phyloP scores from a whole-genome alignment of 2,329 filamentous ascomycete genomes.

The Neonectria punicea region DNA sequence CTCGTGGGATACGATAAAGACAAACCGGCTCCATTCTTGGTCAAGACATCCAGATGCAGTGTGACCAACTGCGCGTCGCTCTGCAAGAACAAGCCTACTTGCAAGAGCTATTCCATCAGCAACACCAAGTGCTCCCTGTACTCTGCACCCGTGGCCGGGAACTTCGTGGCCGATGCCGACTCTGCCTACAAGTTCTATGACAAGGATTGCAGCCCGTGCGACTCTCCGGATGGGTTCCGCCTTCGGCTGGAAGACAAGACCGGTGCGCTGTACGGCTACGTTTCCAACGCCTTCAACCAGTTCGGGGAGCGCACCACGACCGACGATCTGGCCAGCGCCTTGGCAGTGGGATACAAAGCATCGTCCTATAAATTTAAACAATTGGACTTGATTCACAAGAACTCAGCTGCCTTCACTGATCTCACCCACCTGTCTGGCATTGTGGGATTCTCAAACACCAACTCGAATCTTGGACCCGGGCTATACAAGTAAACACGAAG shows the following conservation, averaged over 20 bases:
- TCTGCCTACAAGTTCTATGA: neutral
- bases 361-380: neutral
- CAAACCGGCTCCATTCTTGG: neutral
- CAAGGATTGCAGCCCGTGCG: neutral
- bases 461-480: neutral
- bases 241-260: neutral
- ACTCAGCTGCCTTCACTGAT: neutral
- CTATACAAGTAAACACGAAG: neutral
- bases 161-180: neutral
- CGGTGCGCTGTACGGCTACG: neutral
- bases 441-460: neutral
- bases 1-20: neutral
- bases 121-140: neutral
- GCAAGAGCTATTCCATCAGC: neutral
- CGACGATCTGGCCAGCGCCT: neutral
- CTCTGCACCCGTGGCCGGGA: neutral
- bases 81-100: neutral
- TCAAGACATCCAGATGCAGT: neutral
- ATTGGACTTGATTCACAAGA: neutral
- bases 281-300: neutral
- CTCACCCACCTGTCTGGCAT: neutral
- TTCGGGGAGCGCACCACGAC: neutral
- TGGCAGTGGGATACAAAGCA: neutral
- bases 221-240: neutral
- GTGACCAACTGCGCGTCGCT: neutral